These are phyloP conservation scores for Thalassiosira oceanica DNA, from an alignment of 352 stramenopile species.

Conservation along the genomic window DNA sequence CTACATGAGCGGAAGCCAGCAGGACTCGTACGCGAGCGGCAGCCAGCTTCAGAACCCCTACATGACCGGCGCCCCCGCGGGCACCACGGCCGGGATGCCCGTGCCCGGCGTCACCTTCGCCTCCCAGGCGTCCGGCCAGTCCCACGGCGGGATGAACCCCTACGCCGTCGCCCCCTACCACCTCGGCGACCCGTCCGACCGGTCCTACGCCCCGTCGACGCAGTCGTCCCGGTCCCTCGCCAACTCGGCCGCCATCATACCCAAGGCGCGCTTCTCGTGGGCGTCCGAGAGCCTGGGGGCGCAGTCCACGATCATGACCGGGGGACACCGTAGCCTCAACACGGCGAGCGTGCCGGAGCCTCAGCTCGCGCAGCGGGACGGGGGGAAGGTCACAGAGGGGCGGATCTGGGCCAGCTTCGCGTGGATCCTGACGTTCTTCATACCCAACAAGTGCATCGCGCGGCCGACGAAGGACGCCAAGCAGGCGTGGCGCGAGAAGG, in stretches of 20 bases:
- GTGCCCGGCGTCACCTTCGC: conserved; percentile 20
- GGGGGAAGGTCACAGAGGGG: conserved; percentile 11
- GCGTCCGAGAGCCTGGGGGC: conserved; percentile 33
- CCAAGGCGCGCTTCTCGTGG: conserved; percentile 53
- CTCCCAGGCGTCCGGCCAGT: conserved; percentile 4
- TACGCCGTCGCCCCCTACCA: background rate
- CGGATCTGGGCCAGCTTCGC: conserved; percentile 56
- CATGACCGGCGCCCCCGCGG: background rate
- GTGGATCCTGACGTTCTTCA: conserved; percentile 50
- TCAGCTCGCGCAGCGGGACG: background rate
- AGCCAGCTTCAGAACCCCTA: no score
- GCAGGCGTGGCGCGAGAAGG: conserved; percentile 68
- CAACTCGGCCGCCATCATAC: conserved; percentile 23
- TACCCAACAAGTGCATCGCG: conserved; percentile 58
- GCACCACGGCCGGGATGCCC: conserved; percentile 3
- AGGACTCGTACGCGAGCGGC: no score
- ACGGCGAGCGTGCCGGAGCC: conserved; percentile 37
- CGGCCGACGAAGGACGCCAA: conserved; percentile 53
- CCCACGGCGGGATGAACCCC: background rate
- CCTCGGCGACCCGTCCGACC: conserved; percentile 21
- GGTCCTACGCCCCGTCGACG: no score
- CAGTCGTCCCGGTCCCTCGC: conserved; percentile 42
- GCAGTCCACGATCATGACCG: conserved; percentile 44
- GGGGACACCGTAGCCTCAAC: conserved; percentile 17
- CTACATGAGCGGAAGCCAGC: no score